Evolutionary conservation across 2,329 filamentous ascomycete genomes (phyloP).

Genomic region (Talaromyces amestolkiae): DNA sequence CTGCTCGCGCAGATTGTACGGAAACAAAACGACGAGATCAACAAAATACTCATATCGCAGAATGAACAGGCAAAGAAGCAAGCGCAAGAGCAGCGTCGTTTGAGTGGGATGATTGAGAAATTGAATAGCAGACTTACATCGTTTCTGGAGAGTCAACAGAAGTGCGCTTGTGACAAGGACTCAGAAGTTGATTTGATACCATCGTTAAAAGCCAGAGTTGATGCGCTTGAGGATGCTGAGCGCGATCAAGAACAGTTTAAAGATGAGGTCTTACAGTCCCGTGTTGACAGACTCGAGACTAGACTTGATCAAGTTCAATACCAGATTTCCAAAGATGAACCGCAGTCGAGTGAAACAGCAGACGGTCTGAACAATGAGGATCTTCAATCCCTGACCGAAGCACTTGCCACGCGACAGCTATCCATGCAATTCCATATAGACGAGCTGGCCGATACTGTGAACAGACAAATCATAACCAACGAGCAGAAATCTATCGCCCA

Average conservation of each 20-base stretch:
- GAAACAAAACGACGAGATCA: conserved; percentile 17
- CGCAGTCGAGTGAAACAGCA: not conserved
- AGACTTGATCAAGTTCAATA: not conserved
- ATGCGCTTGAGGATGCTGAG: not conserved
- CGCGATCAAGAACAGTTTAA: not conserved
- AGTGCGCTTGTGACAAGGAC: not conserved
- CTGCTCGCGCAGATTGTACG: conserved; percentile 12
- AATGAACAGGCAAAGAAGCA: conserved; percentile 3
- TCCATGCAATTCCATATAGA: conserved; percentile 12
- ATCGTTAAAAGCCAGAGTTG: not conserved
- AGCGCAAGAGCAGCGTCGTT: not conserved
- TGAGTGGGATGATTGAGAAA: conserved; percentile 8
- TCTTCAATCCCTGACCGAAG: conserved; percentile 9
- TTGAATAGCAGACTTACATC: not conserved
- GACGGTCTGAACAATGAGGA: not conserved
- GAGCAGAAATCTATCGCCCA: not conserved
- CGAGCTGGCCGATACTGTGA: not conserved
- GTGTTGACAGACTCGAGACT: not conserved
- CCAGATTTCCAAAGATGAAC: not conserved
- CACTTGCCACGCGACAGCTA: conserved; percentile 7
- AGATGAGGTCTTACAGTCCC: not conserved
- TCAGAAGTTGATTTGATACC: not conserved
- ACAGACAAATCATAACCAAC: not conserved
- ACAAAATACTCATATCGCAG: conserved; percentile 1
- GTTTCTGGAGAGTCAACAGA: not conserved